These are phyloP conservation scores for Lactarius sanguifluus DNA, from an alignment of 768 basidiomycete genomes.

Conservation along the genomic window DNA sequence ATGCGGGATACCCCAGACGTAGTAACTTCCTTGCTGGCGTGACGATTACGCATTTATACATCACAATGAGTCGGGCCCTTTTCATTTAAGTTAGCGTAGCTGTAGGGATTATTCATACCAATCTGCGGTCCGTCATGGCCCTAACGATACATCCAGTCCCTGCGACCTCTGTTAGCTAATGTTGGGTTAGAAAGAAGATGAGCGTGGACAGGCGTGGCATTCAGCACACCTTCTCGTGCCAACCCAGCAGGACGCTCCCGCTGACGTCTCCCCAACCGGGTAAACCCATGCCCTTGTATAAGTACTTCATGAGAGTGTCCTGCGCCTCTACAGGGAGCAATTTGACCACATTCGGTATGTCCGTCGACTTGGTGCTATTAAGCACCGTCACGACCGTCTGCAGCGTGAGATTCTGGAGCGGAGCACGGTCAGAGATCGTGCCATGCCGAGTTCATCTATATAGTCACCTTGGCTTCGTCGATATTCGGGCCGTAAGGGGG, in stretches of 20 bases:
- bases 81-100: constrained; percentile 24
- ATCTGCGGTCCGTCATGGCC: constrained; percentile 68
- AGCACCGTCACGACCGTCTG: constrained; percentile 83
- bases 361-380: constrained; percentile 90
- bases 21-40: neutral
- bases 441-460: neutral
- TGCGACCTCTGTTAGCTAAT: constrained; percentile 86
- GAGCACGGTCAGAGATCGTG: neutral
- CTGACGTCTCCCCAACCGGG: constrained; percentile 60
- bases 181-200: constrained; percentile 3
- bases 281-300: constrained; percentile 93
- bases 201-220: constrained; percentile 1
- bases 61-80: constrained; percentile 2
- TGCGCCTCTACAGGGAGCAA: constrained; percentile 70
- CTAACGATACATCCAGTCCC: constrained; percentile 95
- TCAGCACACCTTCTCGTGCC: constrained; percentile 90
- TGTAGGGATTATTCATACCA: constrained; percentile 42
- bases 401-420: constrained; percentile 67
- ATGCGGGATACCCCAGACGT: constrained; percentile 5
- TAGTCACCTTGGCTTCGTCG: constrained; percentile 84
- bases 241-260: constrained; percentile 71
- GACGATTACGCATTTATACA: constrained; percentile 13
- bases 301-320: constrained; percentile 95
- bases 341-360: constrained; percentile 76
- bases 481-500: constrained; percentile 87